Conservation (phyloP, 371 early-diverging fungal genomes). For the Coemansia sp. region DNA sequence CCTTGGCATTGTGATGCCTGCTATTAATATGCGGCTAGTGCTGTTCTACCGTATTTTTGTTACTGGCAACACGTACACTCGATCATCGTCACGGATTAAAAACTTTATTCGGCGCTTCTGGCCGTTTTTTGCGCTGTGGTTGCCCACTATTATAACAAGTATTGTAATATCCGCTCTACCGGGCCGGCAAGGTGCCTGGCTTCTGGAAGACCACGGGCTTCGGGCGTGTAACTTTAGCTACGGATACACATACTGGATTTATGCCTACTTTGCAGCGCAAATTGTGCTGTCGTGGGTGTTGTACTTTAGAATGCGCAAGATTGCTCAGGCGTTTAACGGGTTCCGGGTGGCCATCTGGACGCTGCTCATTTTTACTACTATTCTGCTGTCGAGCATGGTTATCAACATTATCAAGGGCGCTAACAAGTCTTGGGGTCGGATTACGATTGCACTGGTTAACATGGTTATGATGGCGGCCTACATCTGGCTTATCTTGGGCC, state of each 20-base stretch:
- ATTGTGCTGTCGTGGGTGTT: constrained; percentile 39
- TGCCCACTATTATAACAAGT: constrained; percentile 23
- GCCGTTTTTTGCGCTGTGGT: constrained; percentile 37
- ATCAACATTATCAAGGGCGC: constrained; percentile 37
- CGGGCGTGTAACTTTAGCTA: constrained; percentile 36
- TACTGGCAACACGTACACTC: constrained; percentile 20
- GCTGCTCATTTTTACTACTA: constrained; percentile 22
- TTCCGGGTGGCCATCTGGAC: constrained; percentile 39
- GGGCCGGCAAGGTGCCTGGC: constrained; percentile 29
- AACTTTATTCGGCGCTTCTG: constrained; percentile 35
- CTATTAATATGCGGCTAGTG: constrained; percentile 36
- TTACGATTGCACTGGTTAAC: constrained; percentile 25
- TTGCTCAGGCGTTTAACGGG: constrained; percentile 39
- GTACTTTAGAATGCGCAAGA: constrained; percentile 28
- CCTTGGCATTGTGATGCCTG: constrained; percentile 10
- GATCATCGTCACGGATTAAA: background rate
- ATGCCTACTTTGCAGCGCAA: constrained; percentile 33
- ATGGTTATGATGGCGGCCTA: constrained; percentile 31
- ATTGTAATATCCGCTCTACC: constrained; percentile 15
- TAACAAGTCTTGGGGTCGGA: constrained; percentile 34
- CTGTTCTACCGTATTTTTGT: constrained; percentile 37
- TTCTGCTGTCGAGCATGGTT: constrained; percentile 24
- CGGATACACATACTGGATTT: constrained; percentile 33
- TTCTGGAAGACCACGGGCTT: constrained; percentile 31
- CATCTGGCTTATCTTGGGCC: constrained; percentile 36